phyloP scores from a whole-genome alignment of 441 rosid species.

The Breynia disticha region DNA sequence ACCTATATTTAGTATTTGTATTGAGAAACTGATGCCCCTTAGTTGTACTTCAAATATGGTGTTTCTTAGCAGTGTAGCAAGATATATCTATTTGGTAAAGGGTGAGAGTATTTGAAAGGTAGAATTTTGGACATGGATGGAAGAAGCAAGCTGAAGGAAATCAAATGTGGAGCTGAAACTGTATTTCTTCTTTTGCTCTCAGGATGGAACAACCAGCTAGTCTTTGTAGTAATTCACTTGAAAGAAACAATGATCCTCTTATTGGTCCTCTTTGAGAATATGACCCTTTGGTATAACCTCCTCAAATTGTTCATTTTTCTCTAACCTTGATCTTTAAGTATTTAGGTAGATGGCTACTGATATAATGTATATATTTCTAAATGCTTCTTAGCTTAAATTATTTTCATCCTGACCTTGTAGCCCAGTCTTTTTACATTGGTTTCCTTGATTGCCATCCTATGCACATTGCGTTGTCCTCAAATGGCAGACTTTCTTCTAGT shows the following conservation, averaged over 20 bases:
- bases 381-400: slow-evolving; percentile 15
- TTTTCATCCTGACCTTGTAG: slow-evolving; percentile 8
- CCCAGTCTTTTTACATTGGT: no score
- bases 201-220: slow-evolving; percentile 8
- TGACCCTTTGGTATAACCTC: slow-evolving; percentile 4
- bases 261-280: neutral
- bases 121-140: slow-evolving; percentile 18
- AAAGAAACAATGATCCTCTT: neutral
- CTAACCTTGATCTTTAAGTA: slow-evolving; percentile 5
- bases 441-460: no score
- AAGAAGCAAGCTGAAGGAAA: slow-evolving; percentile 1
- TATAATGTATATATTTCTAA: slow-evolving; percentile 28
- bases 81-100: slow-evolving; percentile 2
- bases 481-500: slow-evolving; percentile 8
- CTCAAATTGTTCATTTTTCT: slow-evolving; percentile 11
- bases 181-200: slow-evolving; percentile 12
- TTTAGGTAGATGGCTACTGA: slow-evolving; percentile 14
- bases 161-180: neutral
- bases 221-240: slow-evolving; percentile 8
- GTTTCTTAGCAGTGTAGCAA: slow-evolving; percentile 6
- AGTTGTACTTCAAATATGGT: slow-evolving; percentile 6
- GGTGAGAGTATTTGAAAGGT: no score
- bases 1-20: slow-evolving; percentile 9
- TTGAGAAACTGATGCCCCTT: no score
- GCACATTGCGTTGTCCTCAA: slow-evolving; percentile 6